These are phyloP conservation scores for Juglanconis oblonga DNA, from an alignment of 2,329 filamentous ascomycete species.

Conservation along the genomic window DNA sequence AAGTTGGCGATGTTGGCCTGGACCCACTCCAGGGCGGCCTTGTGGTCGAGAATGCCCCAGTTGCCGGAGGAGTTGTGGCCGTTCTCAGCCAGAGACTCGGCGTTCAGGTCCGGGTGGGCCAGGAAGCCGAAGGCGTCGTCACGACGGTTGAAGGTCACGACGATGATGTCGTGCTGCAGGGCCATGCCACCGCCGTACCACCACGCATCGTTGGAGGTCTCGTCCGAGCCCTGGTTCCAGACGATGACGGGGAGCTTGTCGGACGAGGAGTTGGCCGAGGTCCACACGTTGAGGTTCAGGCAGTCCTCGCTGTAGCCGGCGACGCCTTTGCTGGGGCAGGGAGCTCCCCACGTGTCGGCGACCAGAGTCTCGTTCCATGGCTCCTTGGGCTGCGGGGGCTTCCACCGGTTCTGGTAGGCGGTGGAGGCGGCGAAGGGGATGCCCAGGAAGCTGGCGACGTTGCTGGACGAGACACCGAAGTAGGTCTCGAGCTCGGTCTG, in stretches of 20 bases:
- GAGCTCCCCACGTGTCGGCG: conserved; percentile 18
- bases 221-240: conserved; percentile 20
- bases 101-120: conserved; percentile 16
- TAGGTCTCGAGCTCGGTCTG: conserved; percentile 4
- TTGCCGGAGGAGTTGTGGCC: conserved; percentile 18
- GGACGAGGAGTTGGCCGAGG: conserved; percentile 23
- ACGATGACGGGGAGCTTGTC: conserved; percentile 29
- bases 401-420: conserved; percentile 13
- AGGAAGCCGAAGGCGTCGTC: conserved; percentile 18
- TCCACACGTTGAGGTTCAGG: conserved; percentile 33
- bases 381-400: neutral
- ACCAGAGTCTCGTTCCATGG: conserved; percentile 21
- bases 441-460: conserved; percentile 5
- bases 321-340: conserved; percentile 3
- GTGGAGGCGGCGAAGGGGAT: conserved; percentile 11
- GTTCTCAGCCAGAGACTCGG: conserved; percentile 11
- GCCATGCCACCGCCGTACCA: conserved; percentile 16
- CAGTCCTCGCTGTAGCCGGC: conserved; percentile 28
- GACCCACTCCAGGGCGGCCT: conserved; percentile 16
- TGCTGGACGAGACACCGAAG: conserved; percentile 6
- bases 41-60: conserved; percentile 17
- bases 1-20: conserved; percentile 16
- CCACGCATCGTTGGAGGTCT: conserved; percentile 5
- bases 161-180: conserved; percentile 15
- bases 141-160: conserved; percentile 16